Evolutionary conservation across 1,284 basidiomycete species (phyloP).

Genomic region (Cryptococcus maquisensis): DNA sequence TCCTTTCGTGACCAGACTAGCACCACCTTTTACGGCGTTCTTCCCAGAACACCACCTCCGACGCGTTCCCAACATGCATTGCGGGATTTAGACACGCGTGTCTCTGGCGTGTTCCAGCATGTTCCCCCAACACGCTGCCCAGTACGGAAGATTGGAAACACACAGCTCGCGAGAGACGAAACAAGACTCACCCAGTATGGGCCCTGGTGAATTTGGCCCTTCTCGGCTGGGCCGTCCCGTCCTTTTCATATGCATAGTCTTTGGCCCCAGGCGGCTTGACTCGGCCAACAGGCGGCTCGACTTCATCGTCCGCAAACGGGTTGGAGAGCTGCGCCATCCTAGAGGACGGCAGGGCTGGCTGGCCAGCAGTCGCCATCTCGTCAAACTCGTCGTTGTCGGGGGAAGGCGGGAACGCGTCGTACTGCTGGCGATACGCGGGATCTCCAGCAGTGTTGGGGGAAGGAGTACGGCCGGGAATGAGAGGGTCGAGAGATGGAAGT

Average conservation of each 20-base stretch:
- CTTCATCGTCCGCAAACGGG: constrained; percentile 34
- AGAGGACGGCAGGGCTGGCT: constrained; percentile 16
- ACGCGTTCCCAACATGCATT: too few species aligned
- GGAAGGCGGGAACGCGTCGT: constrained; percentile 9
- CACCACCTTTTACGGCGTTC: too few species aligned
- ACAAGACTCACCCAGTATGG: constrained; percentile 24
- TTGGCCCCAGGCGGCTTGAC: constrained; percentile 16
- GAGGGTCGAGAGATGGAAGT: constrained; percentile 17
- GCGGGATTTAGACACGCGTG: too few species aligned
- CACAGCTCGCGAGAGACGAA: background rate
- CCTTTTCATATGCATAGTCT: constrained; percentile 7
- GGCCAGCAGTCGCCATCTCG: constrained; percentile 6
- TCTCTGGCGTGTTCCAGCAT: too few species aligned
- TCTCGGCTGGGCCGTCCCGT: constrained; percentile 15
- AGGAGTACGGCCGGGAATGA: constrained; percentile 18
- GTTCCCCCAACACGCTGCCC: too few species aligned
- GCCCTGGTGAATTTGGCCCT: constrained; percentile 27
- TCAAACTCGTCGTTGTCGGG: constrained; percentile 15
- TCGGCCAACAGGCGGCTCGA: constrained; percentile 23
- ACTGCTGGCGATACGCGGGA: constrained; percentile 3
- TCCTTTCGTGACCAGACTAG: too few species aligned
- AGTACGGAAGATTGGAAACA: too few species aligned
- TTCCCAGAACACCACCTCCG: too few species aligned
- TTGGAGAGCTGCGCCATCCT: constrained; percentile 18
- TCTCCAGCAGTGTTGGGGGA: constrained; percentile 4